A percentile compares a stretch with the other conserved stretches of the same genome.
Conservation (phyloP, 2,329 filamentous ascomycete species). For the Aspergillus japonicus region DNA sequence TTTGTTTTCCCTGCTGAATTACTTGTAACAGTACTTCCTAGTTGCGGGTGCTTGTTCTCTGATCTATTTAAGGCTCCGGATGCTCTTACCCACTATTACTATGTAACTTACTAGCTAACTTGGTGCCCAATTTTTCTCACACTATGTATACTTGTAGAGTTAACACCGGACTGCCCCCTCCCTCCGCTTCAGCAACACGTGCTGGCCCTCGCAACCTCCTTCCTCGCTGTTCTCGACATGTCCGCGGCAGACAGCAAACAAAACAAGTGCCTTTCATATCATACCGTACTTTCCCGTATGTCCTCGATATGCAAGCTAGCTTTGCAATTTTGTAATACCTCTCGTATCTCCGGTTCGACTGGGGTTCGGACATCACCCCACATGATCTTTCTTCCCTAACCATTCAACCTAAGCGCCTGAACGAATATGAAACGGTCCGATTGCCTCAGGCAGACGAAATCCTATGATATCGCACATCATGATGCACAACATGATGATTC, state of each 20-base stretch:
- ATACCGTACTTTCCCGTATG: not conserved
- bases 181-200: conserved; percentile 15
- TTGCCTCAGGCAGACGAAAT: not conserved
- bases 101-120: no score
- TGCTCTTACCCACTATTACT: not conserved
- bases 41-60: not conserved
- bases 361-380: not conserved
- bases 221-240: conserved; percentile 12
- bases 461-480: not conserved
- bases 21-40: not conserved
- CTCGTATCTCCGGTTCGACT: not conserved
- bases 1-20: not conserved
- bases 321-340: not conserved
- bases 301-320: not conserved
- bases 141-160: not conserved
- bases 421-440: not conserved
- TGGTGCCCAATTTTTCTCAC: not conserved
- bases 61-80: not conserved
- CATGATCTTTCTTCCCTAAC: conserved; percentile 1
- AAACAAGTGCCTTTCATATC: not conserved
- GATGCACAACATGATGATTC: not conserved
- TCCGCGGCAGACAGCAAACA: conserved; percentile 3
- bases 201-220: not conserved
- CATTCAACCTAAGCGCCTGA: not conserved
- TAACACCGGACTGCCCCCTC: not conserved